phyloP scores from a whole-genome alignment of 495 filamentous ascomycete species.

The Lophiotrema nucula region DNA sequence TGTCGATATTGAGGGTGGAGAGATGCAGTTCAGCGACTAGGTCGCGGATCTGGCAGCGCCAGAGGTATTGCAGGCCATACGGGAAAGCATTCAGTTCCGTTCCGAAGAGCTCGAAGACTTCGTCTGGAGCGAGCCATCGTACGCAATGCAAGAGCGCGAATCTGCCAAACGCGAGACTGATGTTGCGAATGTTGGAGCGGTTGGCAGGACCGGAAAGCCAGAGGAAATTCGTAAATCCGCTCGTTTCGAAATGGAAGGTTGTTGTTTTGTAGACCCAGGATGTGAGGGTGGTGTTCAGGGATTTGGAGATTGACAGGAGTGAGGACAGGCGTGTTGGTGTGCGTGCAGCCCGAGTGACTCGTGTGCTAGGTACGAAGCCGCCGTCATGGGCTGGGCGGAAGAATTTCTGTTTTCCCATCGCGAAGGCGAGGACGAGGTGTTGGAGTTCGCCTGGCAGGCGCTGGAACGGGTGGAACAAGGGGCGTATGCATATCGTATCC shows the following conservation, averaged over 20 bases:
- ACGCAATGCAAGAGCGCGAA: slow-evolving; percentile 5
- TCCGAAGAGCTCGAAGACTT: slow-evolving; percentile 15
- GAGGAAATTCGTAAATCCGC: slow-evolving; percentile 19
- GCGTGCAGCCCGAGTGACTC: neutral
- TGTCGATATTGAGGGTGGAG: slow-evolving; percentile 8
- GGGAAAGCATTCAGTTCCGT: neutral
- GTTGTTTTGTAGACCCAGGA: slow-evolving; percentile 21
- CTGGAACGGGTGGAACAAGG: slow-evolving; percentile 14
- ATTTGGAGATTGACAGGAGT: slow-evolving; percentile 14
- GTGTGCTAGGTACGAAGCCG: neutral
- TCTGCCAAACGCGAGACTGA: slow-evolving; percentile 8
- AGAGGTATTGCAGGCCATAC: slow-evolving; percentile 13
- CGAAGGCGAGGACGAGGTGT: slow-evolving; percentile 13
- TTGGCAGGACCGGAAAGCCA: slow-evolving; percentile 12
- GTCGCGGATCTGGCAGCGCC: slow-evolving; percentile 24
- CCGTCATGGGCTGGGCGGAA: neutral
- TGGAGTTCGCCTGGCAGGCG: slow-evolving; percentile 14
- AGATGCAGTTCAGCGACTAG: slow-evolving; percentile 11
- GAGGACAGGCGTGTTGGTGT: neutral
- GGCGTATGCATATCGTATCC: slow-evolving; percentile 4
- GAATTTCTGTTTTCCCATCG: neutral
- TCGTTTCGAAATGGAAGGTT: slow-evolving; percentile 9
- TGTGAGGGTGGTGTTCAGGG: neutral
- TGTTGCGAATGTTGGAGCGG: slow-evolving; percentile 2
- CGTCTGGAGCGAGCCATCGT: slow-evolving; percentile 19